Base-by-base conservation (phyloP, 805 yeast genomes). In the Spathaspora sp. region DNA sequence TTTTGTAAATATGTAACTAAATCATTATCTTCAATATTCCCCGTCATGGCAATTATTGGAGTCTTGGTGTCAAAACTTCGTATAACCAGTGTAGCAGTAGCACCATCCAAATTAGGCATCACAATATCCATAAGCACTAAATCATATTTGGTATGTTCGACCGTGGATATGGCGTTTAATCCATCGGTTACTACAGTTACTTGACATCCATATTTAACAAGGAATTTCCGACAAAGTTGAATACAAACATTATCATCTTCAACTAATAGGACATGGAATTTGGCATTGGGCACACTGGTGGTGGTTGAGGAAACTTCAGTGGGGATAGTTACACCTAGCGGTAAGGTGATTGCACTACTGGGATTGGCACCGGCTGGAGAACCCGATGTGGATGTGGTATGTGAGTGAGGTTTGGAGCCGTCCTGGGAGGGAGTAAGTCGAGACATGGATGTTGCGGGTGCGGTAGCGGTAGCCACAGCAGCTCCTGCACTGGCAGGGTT, bases 151-250 rank as follows among this genome's bases (percentile, higher is more conserved):
- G 81, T 80, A 48, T 82, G 81, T 62, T 86, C 92, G 29, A 87
- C 80, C 0, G 84, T 86, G 32, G 83, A 79, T 44, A 94, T 90
- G 2, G 97, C 97, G 35, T 89, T 85, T 10, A 93, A 70, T 0
- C 99, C 99, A 70, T 93, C 97, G 5, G 90, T 86, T 0, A 89
- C 97, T 17, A 91, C 89, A 46, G 94, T 93, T 4, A 93, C 97
- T 12, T 90, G 84, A 66, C 97, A 92, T 0, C 97, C 97, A 65
- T 88, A 90, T 61, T 89, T 88, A 63, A 82, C 81, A 52, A 94
- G 67, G 62, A 94, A 89, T 64, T 89, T 88, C 9, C 88, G 77
- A 59, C 97, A 89, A 9, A 93, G 74, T 56, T 87, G 89, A 49
- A 90, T 87, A 59, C 97, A 87, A 39, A 87, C 89, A 40, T 80